A percentile compares a stretch with the other conserved stretches of the same genome.
phyloP scores from a whole-genome alignment of 1,284 basidiomycete species.

The Ceratobasidium sp. region DNA sequence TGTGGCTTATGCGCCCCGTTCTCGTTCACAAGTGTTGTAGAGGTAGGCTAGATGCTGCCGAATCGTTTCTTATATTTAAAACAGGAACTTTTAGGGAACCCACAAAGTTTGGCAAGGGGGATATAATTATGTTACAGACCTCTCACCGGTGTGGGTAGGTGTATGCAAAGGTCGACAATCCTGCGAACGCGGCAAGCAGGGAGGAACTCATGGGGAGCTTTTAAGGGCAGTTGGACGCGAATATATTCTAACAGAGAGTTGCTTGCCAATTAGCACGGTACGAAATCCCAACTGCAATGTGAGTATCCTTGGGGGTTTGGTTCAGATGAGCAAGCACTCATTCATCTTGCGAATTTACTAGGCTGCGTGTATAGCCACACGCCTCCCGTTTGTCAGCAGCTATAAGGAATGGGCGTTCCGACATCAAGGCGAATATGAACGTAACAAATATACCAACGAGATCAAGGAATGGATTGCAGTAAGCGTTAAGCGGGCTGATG shows the following conservation, averaged over 20 bases:
- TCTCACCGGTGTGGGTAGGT: slow-evolving; percentile 20
- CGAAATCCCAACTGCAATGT: slow-evolving; percentile 2
- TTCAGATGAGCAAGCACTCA: not conserved
- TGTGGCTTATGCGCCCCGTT: slow-evolving; percentile 20
- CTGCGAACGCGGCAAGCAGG: not conserved
- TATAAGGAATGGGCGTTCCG: not conserved
- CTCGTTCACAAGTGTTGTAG: slow-evolving; percentile 16
- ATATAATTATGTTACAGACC: not conserved
- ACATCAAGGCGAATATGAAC: not conserved
- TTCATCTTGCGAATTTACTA: not conserved
- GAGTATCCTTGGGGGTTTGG: not conserved
- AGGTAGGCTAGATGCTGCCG: too few relatives aligned
- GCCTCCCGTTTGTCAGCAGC: not conserved
- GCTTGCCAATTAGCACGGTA: not conserved
- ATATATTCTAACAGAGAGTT: slow-evolving; percentile 6
- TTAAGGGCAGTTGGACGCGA: not conserved
- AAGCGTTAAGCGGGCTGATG: not conserved
- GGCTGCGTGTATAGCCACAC: not conserved
- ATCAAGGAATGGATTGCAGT: slow-evolving; percentile 14
- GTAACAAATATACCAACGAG: not conserved
- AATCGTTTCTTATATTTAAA: not conserved
- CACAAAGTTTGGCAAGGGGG: slow-evolving; percentile 12
- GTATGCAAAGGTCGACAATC: slow-evolving; percentile 1
- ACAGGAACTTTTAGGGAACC: slow-evolving; percentile 6
- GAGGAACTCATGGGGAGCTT: not conserved